Base-by-base conservation (phyloP, 352 stramenopile genomes). In the Pythium utonaiense region DNA sequence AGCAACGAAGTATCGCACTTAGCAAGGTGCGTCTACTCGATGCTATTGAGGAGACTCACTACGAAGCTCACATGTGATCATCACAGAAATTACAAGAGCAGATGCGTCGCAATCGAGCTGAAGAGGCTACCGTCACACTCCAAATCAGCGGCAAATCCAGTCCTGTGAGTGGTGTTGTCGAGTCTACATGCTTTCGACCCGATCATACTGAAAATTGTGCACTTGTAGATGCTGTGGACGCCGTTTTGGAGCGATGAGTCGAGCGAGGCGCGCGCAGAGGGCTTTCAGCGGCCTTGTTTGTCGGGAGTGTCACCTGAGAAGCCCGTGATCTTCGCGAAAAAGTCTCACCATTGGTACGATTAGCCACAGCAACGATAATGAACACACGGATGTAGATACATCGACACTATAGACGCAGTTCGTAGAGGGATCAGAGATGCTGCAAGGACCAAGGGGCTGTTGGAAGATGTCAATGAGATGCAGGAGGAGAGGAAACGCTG, bases 311-410 rank as follows among this genome's bases (percentile, higher is more conserved):
- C 59, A 60, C 25, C 67, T 31, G 41, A 53, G 22, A 48, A 24
- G 1, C 70, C 53, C 31, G 36, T 57, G 10, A 73, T 74, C 14
- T 61, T 79, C 41, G 61, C 62, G 22, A 78, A 82, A 31, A 73
- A 77, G 45, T 67, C 54, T 2, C 75, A 62, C 58, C 75, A 73
- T 57, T 86, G 77, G 79, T 86, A 83, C 44, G 77, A 86, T 52
- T 89, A 49, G 22, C 10, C 2, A 19, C 30, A 10, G 9, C 1
- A 24, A 33, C 19, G 24, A 33, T 34, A 28, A 50, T 33, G n/a
- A 38, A 53, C 12, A n/a, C 24, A 44, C 13, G 14, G 33, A 6
- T 45, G 27, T 56, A 56, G 47, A 51, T 21, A 66, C 25, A 64
- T 31, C 12, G 38, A 45, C 42, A 34, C n/a, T n/a, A n/a, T n/a